Conservation (phyloP, 495 filamentous ascomycete species). For the Tuber indicum region DNA sequence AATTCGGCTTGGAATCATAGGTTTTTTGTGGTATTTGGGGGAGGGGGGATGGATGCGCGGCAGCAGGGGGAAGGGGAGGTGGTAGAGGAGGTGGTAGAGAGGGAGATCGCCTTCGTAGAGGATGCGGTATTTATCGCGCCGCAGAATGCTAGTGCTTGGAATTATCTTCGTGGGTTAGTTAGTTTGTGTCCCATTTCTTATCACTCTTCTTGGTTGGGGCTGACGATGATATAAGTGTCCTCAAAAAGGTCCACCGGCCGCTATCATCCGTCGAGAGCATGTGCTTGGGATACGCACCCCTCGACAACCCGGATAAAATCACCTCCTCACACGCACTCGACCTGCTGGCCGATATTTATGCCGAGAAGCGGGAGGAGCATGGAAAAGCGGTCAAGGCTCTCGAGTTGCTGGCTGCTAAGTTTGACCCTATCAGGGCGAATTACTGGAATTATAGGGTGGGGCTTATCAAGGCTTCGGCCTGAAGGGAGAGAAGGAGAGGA, state of each 20-base stretch:
- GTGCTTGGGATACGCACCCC: conserved; percentile 34
- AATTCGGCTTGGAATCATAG: conserved; percentile 97
- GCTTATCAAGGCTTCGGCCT: conserved; percentile 14
- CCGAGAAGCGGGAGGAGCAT: conserved; percentile 51
- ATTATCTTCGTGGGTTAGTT: conserved; percentile 65
- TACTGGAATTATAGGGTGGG: conserved; percentile 60
- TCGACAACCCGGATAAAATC: conserved; percentile 46
- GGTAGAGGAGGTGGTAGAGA: conserved; percentile 58
- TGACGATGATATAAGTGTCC: conserved; percentile 17
- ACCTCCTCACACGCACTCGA: conserved; percentile 84
- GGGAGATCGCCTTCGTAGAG: conserved; percentile 68
- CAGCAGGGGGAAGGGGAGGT: conserved; percentile 46
- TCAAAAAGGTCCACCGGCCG: conserved; percentile 28
- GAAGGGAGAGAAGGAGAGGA: not conserved
- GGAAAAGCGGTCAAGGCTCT: conserved; percentile 60
- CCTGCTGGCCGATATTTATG: conserved; percentile 74
- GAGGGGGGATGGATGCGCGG: conserved; percentile 43
- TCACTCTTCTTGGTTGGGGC: conserved; percentile 16
- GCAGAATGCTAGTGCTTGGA: conserved; percentile 92
- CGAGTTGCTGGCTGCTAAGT: conserved; percentile 69
- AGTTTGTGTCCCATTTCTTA: conserved; percentile 17
- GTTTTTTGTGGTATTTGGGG: conserved; percentile 81
- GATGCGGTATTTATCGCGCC: conserved; percentile 67
- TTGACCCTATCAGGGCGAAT: conserved; percentile 80
- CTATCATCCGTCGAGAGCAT: conserved; percentile 32